phyloP scores from a whole-genome alignment of 129 eudicot species.

The Saussurea involucrata region DNA sequence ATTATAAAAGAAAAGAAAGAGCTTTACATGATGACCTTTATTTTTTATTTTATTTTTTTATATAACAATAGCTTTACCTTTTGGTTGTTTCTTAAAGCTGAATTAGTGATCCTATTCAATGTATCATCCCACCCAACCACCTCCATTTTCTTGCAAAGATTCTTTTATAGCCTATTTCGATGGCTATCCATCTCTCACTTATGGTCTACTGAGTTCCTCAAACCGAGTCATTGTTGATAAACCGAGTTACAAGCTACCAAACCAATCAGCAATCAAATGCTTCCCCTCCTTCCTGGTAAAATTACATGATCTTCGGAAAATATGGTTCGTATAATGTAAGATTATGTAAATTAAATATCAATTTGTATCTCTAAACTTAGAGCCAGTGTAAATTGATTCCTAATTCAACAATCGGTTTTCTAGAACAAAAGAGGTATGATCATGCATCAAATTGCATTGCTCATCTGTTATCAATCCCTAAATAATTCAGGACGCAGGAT shows the following conservation, averaged over 20 bases:
- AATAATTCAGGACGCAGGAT: neutral
- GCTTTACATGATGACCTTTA: constrained; percentile 32
- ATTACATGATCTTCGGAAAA: constrained; percentile 3
- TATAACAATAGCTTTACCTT: constrained; percentile 14
- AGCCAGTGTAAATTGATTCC: constrained; percentile 3
- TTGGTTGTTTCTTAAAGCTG: constrained; percentile 23
- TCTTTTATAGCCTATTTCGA: constrained; percentile 24
- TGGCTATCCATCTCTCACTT: constrained; percentile 30
- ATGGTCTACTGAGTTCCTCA: constrained; percentile 15
- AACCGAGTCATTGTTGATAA: constrained; percentile 12
- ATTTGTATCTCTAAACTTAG: neutral
- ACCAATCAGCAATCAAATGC: constrained; percentile 14
- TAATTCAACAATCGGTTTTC: neutral
- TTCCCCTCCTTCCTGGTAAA: constrained; percentile 3
- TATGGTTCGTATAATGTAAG: constrained; percentile 2
- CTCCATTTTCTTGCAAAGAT: constrained; percentile 35
- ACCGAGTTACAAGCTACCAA: constrained; percentile 17
- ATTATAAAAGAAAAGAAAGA: constrained; percentile 18
- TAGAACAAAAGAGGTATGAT: neutral
- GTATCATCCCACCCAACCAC: constrained; percentile 36
- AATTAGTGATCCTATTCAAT: constrained; percentile 39
- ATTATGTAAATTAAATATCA: neutral
- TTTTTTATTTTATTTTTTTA: neutral
- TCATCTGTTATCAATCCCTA: constrained; percentile 4
- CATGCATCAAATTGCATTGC: constrained; percentile 22